Conservation (phyloP, 2,329 filamentous ascomycete genomes). For the Monosporascus cannonballus region DNA sequence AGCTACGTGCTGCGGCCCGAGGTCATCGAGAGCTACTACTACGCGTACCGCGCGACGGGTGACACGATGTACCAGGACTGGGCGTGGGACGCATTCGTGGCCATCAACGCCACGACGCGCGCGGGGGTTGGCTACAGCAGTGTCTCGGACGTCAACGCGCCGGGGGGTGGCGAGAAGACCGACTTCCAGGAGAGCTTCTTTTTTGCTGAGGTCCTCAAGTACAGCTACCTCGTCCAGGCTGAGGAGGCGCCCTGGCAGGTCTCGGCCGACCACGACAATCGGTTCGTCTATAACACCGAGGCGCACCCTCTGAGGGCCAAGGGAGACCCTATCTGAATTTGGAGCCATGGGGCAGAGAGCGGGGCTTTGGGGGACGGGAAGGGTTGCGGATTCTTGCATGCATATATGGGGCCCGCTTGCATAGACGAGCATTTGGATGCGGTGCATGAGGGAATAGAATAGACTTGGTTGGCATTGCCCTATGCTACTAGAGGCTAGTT, state of each 20-base stretch:
- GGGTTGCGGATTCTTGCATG: background rate
- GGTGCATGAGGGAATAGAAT: background rate
- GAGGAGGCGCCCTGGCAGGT: conserved; percentile 51
- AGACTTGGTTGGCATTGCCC: background rate
- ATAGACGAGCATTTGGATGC: background rate
- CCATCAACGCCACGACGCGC: conserved; percentile 58
- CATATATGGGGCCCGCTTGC: background rate
- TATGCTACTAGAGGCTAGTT: background rate
- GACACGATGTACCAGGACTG: conserved; percentile 73
- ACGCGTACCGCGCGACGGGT: conserved; percentile 76
- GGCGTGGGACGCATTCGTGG: conserved; percentile 73
- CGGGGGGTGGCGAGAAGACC: conserved; percentile 51
- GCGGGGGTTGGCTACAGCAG: conserved; percentile 62
- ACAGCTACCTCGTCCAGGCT: conserved; percentile 66
- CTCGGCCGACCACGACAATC: conserved; percentile 35
- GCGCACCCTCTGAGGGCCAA: conserved; percentile 24
- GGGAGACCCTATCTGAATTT: conserved; percentile 19
- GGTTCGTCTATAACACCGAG: conserved; percentile 49
- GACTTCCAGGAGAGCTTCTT: conserved; percentile 84
- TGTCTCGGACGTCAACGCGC: conserved; percentile 59
- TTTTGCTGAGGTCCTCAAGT: conserved; percentile 85
- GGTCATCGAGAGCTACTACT: conserved; percentile 80
- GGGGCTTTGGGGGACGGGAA: too few relatives aligned
- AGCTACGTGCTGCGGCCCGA: conserved; percentile 71
- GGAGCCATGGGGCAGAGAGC: background rate